Evolutionary conservation across 345 rosid species (phyloP).

Genomic region (Bruguiera gymnorhiza): DNA sequence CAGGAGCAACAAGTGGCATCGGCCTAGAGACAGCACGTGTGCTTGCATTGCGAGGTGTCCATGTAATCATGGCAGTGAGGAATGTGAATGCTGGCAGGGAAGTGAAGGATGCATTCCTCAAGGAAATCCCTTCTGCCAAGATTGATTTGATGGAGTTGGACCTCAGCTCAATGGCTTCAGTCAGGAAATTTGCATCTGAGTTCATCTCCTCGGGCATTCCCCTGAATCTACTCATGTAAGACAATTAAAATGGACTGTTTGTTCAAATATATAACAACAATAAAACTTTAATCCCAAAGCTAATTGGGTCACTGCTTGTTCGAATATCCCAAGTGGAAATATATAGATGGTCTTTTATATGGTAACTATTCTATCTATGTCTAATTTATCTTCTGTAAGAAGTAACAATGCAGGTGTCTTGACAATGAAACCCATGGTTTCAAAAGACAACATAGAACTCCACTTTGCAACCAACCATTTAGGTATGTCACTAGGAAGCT

Average conservation of each 20-base stretch:
- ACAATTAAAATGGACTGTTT: background rate
- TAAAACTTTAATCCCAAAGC: background rate
- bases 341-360: background rate
- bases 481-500: slow-evolving; percentile 25
- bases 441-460: slow-evolving; percentile 52
- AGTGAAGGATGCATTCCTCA: slow-evolving; percentile 17
- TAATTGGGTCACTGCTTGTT: background rate
- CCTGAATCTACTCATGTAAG: slow-evolving; percentile 24
- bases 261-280: no score
- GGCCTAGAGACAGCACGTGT: slow-evolving; percentile 18
- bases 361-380: background rate
- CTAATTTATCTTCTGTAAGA: slow-evolving; percentile 6
- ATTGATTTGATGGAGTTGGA: slow-evolving; percentile 27
- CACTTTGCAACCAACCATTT: slow-evolving; percentile 58
- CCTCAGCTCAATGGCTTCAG: slow-evolving; percentile 15
- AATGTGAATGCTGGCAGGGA: slow-evolving; percentile 13
- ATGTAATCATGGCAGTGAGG: slow-evolving; percentile 17
- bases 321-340: background rate
- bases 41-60: slow-evolving; percentile 2
- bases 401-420: slow-evolving; percentile 69
- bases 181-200: slow-evolving; percentile 18
- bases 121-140: slow-evolving; percentile 12
- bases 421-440: slow-evolving; percentile 40
- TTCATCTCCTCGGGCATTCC: slow-evolving; percentile 16
- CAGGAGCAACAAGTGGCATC: slow-evolving; percentile 25